Conservation (phyloP, 2,329 filamentous ascomycete genomes). For the Xylaria digitata region DNA sequence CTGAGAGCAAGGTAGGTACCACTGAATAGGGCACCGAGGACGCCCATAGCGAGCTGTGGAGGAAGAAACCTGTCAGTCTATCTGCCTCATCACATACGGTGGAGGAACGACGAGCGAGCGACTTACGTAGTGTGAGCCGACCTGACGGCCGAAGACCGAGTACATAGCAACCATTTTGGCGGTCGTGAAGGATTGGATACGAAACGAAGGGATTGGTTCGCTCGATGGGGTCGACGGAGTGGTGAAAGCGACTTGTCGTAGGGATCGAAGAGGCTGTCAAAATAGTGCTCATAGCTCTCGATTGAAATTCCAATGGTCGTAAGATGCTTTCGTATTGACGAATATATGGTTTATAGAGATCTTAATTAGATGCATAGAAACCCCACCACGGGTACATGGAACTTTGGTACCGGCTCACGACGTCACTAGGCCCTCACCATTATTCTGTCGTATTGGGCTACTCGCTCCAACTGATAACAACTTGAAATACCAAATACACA, state of each 20-base stretch:
- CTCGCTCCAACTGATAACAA: neutral
- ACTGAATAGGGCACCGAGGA: conserved; percentile 63
- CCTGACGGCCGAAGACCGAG: conserved; percentile 67
- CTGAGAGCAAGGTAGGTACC: conserved; percentile 58
- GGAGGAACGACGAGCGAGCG: conserved; percentile 17
- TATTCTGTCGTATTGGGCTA: conserved; percentile 1
- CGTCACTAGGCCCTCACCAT: conserved; percentile 24
- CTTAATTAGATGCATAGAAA: conserved; percentile 26
- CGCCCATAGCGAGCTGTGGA: conserved; percentile 67
- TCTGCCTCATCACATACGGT: neutral
- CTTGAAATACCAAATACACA: neutral
- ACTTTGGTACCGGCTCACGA: conserved; percentile 8
- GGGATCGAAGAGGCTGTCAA: conserved; percentile 42
- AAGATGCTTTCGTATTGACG: conserved; percentile 23
- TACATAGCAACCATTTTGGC: conserved; percentile 63
- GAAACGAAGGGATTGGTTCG: conserved; percentile 36
- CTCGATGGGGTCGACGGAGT: conserved; percentile 41
- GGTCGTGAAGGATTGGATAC: conserved; percentile 46
- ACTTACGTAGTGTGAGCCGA: conserved; percentile 72
- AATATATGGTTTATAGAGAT: conserved; percentile 28
- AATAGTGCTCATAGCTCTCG: conserved; percentile 50
- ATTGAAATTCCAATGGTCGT: conserved; percentile 42
- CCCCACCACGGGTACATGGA: neutral
- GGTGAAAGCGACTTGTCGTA: conserved; percentile 37
- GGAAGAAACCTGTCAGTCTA: conserved; percentile 38